Evolutionary conservation across 2,329 filamentous ascomycete genomes (phyloP).

Genomic region (Sarocladium oryzae): DNA sequence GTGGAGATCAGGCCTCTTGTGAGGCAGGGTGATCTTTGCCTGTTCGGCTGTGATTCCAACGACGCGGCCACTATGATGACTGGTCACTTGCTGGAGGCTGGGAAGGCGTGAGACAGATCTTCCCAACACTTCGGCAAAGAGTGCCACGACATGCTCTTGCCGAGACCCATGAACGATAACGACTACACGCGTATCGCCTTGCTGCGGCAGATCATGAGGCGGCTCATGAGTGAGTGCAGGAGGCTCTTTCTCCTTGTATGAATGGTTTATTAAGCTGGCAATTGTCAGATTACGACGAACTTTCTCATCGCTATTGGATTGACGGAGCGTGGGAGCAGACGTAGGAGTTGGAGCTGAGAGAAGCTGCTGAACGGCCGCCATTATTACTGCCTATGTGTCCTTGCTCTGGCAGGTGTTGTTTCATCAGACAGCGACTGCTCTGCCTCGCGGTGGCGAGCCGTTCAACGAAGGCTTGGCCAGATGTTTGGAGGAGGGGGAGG

Average conservation of each 20-base stretch:
- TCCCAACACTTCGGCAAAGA: slow-evolving; percentile 74
- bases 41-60: slow-evolving; percentile 56
- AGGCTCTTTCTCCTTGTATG: slow-evolving; percentile 28
- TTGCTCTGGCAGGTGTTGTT: too few relatives aligned
- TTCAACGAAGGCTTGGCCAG: too few relatives aligned
- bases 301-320: slow-evolving; percentile 13
- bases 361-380: slow-evolving; percentile 34
- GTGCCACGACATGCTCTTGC: slow-evolving; percentile 66
- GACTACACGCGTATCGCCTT: slow-evolving; percentile 52
- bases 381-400: slow-evolving; percentile 13
- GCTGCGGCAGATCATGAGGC: slow-evolving; percentile 32
- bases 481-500: too few relatives aligned
- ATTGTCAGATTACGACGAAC: slow-evolving; percentile 22
- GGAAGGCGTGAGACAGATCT: slow-evolving; percentile 42
- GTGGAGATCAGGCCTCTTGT: slow-evolving; percentile 52
- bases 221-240: slow-evolving; percentile 28
- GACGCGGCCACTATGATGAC: slow-evolving; percentile 55
- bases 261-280: slow-evolving; percentile 28
- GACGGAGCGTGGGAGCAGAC: slow-evolving; percentile 18
- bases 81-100: slow-evolving; percentile 46
- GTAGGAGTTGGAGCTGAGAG: slow-evolving; percentile 26
- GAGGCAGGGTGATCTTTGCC: slow-evolving; percentile 50
- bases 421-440: too few relatives aligned
- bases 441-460: too few relatives aligned
- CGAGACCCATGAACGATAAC: slow-evolving; percentile 64